These are phyloP conservation scores for Chaetomium fimeti DNA, from an alignment of 495 filamentous ascomycete species.

Conservation along the genomic window DNA sequence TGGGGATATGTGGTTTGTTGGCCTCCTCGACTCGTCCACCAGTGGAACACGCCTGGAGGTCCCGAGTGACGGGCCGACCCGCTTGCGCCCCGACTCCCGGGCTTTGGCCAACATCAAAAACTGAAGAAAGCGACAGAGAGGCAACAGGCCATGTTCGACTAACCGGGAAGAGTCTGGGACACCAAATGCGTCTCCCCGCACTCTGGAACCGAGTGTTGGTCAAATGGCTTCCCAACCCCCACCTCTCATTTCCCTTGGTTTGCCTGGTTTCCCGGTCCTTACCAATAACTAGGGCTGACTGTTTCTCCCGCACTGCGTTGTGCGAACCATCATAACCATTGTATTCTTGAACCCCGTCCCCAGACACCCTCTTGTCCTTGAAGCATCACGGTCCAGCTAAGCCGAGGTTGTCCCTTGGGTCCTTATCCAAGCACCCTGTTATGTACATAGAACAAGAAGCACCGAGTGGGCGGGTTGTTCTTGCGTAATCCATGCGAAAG, in stretches of 20 bases:
- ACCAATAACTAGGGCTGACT: no score
- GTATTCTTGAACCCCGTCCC: no score
- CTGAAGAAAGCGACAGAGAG: not conserved
- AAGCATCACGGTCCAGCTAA: no score
- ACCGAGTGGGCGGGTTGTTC: not conserved
- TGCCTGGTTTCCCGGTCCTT: no score
- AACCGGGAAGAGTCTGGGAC: no score
- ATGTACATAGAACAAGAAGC: not conserved
- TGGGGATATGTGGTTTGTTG: not conserved
- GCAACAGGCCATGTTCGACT: not conserved
- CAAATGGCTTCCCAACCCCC: no score
- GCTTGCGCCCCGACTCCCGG: not conserved
- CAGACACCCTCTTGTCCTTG: no score
- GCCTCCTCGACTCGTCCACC: not conserved
- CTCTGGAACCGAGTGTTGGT: no score
- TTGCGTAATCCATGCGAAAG: constrained; percentile 1
- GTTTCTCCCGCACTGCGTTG: not conserved
- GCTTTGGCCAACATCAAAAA: not conserved
- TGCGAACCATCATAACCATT: not conserved
- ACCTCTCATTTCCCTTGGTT: no score
- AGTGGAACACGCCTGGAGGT: not conserved
- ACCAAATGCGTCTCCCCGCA: no score
- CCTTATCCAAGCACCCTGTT: not conserved
- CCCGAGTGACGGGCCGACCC: not conserved
- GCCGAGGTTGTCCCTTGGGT: not conserved